Evolutionary conservation across 2,329 filamentous ascomycete genomes (phyloP).

Genomic region (Fusarium denticulatum): DNA sequence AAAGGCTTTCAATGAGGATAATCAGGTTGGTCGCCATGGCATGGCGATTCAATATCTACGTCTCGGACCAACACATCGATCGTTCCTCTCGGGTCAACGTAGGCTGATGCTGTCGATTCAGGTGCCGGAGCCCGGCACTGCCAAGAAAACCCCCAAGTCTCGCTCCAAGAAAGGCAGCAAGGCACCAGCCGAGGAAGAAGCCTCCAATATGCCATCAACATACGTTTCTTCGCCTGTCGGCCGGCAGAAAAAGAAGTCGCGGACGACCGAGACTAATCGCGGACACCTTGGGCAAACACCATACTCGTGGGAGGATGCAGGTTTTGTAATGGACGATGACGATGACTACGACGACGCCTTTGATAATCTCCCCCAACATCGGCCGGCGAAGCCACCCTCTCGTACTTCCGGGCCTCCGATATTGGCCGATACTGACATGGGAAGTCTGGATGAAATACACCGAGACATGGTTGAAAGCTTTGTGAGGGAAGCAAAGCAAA

Average conservation of each 20-base stretch:
- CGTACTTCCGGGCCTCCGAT: conserved; percentile 64
- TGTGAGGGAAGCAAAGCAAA: conserved; percentile 66
- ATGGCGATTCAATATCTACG: conserved; percentile 81
- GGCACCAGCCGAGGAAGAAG: conserved; percentile 49
- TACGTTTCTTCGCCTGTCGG: conserved; percentile 65
- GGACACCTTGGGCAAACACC: conserved; percentile 54
- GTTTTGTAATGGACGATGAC: conserved; percentile 58
- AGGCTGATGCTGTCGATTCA: conserved; percentile 58
- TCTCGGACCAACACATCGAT: conserved; percentile 53
- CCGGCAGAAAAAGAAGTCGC: conserved; percentile 45
- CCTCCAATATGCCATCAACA: conserved; percentile 55
- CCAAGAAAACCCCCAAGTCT: conserved; percentile 45
- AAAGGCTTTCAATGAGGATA: conserved; percentile 77
- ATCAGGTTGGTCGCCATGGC: conserved; percentile 59
- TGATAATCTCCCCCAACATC: conserved; percentile 52
- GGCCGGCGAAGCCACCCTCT: conserved; percentile 51
- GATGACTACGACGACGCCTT: conserved; percentile 55
- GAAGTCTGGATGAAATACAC: conserved; percentile 67
- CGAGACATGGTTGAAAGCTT: conserved; percentile 72
- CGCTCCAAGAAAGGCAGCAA: conserved; percentile 50
- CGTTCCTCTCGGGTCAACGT: conserved; percentile 57
- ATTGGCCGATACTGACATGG: conserved; percentile 63
- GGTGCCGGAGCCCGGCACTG: conserved; percentile 48
- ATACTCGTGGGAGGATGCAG: conserved; percentile 53
- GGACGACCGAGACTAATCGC: conserved; percentile 43